Evolutionary conservation across 192 early-diverging fungal species (phyloP), one percentile per base, ranked within the genome.

Genomic region (Coemansia sp.): DNA sequence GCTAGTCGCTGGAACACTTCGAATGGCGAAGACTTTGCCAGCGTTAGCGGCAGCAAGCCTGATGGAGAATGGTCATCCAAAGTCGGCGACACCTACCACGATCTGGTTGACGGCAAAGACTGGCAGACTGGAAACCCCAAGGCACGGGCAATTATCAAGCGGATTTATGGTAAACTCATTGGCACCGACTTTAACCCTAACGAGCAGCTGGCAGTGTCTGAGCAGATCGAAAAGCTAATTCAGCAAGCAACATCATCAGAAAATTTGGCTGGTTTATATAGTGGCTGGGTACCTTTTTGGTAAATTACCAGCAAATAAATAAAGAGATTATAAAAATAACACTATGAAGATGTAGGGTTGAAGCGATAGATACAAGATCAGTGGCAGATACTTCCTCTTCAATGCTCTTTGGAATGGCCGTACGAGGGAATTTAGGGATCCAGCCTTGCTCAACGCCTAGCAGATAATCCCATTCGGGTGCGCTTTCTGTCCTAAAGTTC

Each of bases 101-200:
- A 30, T 45, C 54, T 57, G 15, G 40, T 56, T 4, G 63, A 72
- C 42, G 55, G 51, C 45, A 57, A 54, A 31, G 64, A 58, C 51
- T 69, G 67, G 72, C 61, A 70, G 54, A 53, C 50, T n/a, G 72
- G 62, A 4, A 99, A 97, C 57, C 80, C 89, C 19, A 77, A 88
- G 48, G 96, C 96, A 0, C 68, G 93, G 8, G 84, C 81, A 14
- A 91, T 96, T 60, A 90, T 99, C 39, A 87, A 84, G 48, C 84
- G 96, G 12, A 92, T 99, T n/a, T 86, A 84, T 26, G 96, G 94
- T 82, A 99, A 99, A 72, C 79, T 99, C 48, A 91, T 91, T 6
- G 96, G 96, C 21, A 85, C 88, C 23, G 96, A 99, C 68, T 99
- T 99, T 67, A 89, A 93, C 42, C 83, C 87, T 0, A 82, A 92